Percentiles rank a stretch among this genome's conserved stretches.
Evolutionary conservation across 2,329 filamentous ascomycete species (phyloP).

Genomic region (Venturia asperata): DNA sequence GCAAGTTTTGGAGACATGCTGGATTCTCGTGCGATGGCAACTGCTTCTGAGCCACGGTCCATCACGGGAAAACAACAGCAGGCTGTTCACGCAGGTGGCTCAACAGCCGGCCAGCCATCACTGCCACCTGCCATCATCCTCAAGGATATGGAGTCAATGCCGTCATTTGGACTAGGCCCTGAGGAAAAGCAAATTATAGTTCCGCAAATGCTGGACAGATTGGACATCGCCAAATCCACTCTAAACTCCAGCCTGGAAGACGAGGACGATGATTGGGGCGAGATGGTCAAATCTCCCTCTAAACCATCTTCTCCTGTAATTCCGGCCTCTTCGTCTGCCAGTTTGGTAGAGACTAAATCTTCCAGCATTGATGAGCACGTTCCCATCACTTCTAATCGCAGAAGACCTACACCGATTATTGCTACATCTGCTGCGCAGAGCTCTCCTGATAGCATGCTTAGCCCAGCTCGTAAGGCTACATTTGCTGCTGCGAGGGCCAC

Average conservation of each 20-base stretch:
- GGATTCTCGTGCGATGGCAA: neutral
- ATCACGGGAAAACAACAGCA: neutral
- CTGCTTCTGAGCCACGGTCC: neutral
- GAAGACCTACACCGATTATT: conserved; percentile 7
- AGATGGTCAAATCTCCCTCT: conserved; percentile 15
- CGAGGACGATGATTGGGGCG: conserved; percentile 18
- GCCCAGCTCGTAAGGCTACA: conserved; percentile 16
- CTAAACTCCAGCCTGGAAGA: neutral
- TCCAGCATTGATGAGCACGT: too few relatives aligned
- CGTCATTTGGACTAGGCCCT: neutral
- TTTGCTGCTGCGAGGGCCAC: conserved; percentile 8
- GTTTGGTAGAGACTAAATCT: neutral
- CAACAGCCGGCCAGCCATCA: neutral
- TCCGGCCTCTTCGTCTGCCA: neutral
- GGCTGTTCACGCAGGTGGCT: neutral
- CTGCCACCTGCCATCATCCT: neutral
- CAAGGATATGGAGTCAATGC: neutral
- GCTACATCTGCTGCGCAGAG: neutral
- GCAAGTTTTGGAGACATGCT: neutral
- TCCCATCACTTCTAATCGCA: neutral
- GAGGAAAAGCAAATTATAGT: neutral
- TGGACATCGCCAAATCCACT: neutral
- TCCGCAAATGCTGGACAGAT: neutral
- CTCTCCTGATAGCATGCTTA: conserved; percentile 10
- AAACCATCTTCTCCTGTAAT: neutral